Conservation (phyloP, 2,329 filamentous ascomycete genomes). For the Neocatenulostroma microsporum region DNA sequence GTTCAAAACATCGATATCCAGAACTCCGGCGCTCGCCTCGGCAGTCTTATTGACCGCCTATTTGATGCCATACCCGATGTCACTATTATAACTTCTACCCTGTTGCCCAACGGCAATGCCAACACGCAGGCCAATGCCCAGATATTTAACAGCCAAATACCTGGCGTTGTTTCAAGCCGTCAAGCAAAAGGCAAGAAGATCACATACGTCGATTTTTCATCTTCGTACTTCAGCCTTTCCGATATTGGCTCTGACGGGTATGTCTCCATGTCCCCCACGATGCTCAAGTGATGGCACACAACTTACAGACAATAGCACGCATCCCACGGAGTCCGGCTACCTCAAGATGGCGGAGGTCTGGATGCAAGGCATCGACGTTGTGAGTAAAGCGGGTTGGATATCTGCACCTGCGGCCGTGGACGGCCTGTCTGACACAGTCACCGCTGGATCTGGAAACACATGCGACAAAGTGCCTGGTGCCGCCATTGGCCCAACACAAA, state of each 20-base stretch:
- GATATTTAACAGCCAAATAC: slow-evolving; percentile 4
- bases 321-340: slow-evolving; percentile 9
- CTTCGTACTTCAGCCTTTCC: slow-evolving; percentile 4
- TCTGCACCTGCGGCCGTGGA: background rate
- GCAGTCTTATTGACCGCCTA: slow-evolving; percentile 9
- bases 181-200: slow-evolving; percentile 3
- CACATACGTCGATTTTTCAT: slow-evolving; percentile 6
- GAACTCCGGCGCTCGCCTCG: slow-evolving; percentile 4
- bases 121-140: slow-evolving; percentile 3
- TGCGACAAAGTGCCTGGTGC: slow-evolving; percentile 3
- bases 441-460: background rate
- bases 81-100: slow-evolving; percentile 7
- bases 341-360: slow-evolving; percentile 9
- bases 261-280: background rate
- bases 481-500: slow-evolving; percentile 5
- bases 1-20: slow-evolving; percentile 6
- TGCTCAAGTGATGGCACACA: no score
- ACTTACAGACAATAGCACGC: slow-evolving; percentile 5
- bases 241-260: slow-evolving; percentile 1
- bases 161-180: slow-evolving; percentile 6
- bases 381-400: slow-evolving; percentile 5
- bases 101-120: slow-evolving; percentile 5
- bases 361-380: slow-evolving; percentile 7
- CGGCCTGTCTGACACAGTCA: background rate
- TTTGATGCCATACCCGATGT: slow-evolving; percentile 7